phyloP scores from a whole-genome alignment of 2,329 filamentous ascomycete genomes.

The Scedosporium apiospermum region DNA sequence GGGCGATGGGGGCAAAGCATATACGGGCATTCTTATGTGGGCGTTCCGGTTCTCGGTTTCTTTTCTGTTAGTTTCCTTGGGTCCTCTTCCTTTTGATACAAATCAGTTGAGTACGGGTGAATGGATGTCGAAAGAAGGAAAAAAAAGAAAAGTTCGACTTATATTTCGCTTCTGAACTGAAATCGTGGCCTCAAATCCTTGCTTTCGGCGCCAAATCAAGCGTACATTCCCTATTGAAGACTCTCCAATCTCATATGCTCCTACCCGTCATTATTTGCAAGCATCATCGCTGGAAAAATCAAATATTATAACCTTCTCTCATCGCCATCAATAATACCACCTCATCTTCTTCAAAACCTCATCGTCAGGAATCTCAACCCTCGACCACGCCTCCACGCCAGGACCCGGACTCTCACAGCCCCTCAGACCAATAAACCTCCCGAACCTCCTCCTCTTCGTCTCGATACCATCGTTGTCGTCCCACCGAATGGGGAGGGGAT shows the following conservation, averaged over 20 bases:
- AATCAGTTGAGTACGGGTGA: not conserved
- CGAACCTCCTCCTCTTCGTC: constrained; percentile 64
- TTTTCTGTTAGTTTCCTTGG: not conserved
- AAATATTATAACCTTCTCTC: not conserved
- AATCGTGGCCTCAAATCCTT: not conserved
- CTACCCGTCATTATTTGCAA: not conserved
- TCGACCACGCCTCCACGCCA: not conserved
- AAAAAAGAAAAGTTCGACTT: not conserved
- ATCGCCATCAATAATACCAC: not conserved
- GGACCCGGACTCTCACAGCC: constrained; percentile 17
- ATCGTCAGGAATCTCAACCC: not conserved
- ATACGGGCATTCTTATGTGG: not conserved
- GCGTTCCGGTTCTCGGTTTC: constrained; percentile 3
- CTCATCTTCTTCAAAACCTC: not conserved
- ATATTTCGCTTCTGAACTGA: not conserved
- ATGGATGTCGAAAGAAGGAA: no score
- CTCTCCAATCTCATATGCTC: not conserved
- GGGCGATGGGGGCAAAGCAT: not conserved
- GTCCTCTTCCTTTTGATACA: not conserved
- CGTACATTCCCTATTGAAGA: not conserved
- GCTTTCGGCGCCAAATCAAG: not conserved
- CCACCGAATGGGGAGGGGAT: constrained; percentile 64
- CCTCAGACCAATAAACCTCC: constrained; percentile 62
- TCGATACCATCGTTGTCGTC: constrained; percentile 39
- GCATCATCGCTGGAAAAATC: not conserved